phyloP scores from a whole-genome alignment of 2,329 filamentous ascomycete genomes.

The Huntiella omanensis region DNA sequence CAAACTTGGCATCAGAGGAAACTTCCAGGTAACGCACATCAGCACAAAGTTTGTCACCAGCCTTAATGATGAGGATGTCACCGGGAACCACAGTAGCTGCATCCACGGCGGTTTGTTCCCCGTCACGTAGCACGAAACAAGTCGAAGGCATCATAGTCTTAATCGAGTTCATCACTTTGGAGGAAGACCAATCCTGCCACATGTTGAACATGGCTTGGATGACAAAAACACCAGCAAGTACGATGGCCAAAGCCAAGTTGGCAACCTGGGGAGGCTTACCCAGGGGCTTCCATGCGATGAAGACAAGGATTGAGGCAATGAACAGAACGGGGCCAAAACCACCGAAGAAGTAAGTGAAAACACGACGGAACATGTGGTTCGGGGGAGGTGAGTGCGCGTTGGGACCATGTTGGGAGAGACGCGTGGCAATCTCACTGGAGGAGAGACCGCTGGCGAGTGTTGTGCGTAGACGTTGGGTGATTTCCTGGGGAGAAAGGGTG shows the following conservation, averaged over 20 bases:
- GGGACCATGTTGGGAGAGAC: slow-evolving; percentile 40
- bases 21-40: slow-evolving; percentile 61
- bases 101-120: slow-evolving; percentile 59
- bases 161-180: slow-evolving; percentile 60
- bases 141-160: slow-evolving; percentile 62
- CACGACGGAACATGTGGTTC: slow-evolving; percentile 37
- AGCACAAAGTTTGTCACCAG: slow-evolving; percentile 85
- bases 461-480: slow-evolving; percentile 39
- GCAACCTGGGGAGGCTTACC: slow-evolving; percentile 50
- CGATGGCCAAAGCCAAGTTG: slow-evolving; percentile 55
- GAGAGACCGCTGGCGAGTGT: slow-evolving; percentile 41
- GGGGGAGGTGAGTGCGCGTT: slow-evolving; percentile 50
- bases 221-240: slow-evolving; percentile 49
- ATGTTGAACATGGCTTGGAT: slow-evolving; percentile 52
- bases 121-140: slow-evolving; percentile 60
- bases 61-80: slow-evolving; percentile 71
- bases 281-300: slow-evolving; percentile 58
- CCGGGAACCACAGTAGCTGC: slow-evolving; percentile 91
- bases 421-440: slow-evolving; percentile 32
- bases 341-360: slow-evolving; percentile 46
- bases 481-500: slow-evolving; percentile 34
- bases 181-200: slow-evolving; percentile 60
- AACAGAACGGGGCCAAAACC: slow-evolving; percentile 59
- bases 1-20: slow-evolving; percentile 72
- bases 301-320: slow-evolving; percentile 50